Evolutionary conservation across 495 filamentous ascomycete genomes (phyloP), one percentile per base, ranked within the genome.

Genomic region (Bacidia rubella): DNA sequence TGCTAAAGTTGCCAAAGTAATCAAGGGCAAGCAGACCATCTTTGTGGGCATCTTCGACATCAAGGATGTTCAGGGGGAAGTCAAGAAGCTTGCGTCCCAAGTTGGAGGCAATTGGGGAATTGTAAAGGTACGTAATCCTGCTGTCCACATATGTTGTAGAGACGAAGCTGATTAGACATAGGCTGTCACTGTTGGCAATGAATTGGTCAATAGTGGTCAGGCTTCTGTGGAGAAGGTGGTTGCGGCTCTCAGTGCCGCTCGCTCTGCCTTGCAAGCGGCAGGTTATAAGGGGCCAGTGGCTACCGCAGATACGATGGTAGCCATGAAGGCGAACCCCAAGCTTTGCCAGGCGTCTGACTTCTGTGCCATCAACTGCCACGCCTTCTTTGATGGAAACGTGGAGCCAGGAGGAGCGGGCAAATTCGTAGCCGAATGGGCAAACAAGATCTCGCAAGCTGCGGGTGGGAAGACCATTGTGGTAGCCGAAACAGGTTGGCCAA

Each of bases 401-500:
- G 60, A 54, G 5, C 69, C 88, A 3, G 61, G 66, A 1, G 62
- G 70, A 24, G 77, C 88, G 5, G 89, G 87, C 11, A 52, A 65
- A 2, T 94, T 85, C 59, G 74, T 85, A 3, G 55, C 65, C 3
- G 62, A 66, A 24, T 73, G 78, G 57, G 70, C 72, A 19, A 63
- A 67, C 19, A 69, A 69, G 24, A 74, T 94, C 38, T 66, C 67
- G 2, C 52, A 58, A 15, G 61, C 69, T 0, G 70, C 71, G n/a
- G 66, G 69, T 21, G 73, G 72, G 12, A 86, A 84, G 61, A 66
- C 65, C 2, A 71, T 73, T 11, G 59, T 83, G 21, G 77, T 85
- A 44, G 86, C 80, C 2, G 89, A 95, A 67, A 79, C 80, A 1
- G 89, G 89, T n/a, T 95, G 88, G 88, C 89, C 89, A 19, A 69